These are phyloP conservation scores for Phaseolus coccineus DNA, from an alignment of 331 rosid species.

Conservation along the genomic window DNA sequence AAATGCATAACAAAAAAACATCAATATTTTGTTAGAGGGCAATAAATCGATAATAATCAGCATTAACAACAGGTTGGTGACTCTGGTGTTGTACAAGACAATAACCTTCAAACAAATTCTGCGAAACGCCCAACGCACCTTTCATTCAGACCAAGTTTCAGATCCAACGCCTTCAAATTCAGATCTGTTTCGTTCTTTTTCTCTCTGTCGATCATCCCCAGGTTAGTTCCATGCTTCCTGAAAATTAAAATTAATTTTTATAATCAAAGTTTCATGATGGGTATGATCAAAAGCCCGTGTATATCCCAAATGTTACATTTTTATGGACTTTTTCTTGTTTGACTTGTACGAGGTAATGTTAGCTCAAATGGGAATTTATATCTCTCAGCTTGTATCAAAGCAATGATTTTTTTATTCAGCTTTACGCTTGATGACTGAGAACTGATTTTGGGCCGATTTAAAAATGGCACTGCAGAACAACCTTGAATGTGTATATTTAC, in stretches of 20 bases:
- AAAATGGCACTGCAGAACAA: background rate
- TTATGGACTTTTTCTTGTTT: conserved; percentile 29
- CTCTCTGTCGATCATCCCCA: conserved; percentile 13
- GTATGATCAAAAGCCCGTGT: background rate
- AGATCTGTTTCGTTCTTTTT: conserved; percentile 42
- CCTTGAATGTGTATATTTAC: background rate
- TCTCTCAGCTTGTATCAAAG: background rate
- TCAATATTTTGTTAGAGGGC: background rate
- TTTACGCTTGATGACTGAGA: conserved; percentile 8
- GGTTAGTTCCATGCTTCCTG: conserved; percentile 40
- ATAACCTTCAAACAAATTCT: conserved; percentile 34
- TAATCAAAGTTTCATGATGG: background rate
- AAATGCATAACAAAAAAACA: background rate
- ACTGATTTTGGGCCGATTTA: conserved; percentile 25
- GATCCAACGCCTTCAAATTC: conserved; percentile 47
- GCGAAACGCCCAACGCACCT: background rate
- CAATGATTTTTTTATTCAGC: background rate
- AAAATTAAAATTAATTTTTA: background rate
- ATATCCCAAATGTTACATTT: conserved; percentile 33
- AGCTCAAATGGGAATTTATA: conserved; percentile 36
- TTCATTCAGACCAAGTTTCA: conserved; percentile 34
- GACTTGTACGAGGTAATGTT: conserved; percentile 4
- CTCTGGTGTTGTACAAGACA: background rate
- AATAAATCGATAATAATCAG: background rate
- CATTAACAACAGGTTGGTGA: conserved; percentile 29